phyloP scores from a whole-genome alignment of 805 yeast species.

The Naumovozyma dairenensis region DNA sequence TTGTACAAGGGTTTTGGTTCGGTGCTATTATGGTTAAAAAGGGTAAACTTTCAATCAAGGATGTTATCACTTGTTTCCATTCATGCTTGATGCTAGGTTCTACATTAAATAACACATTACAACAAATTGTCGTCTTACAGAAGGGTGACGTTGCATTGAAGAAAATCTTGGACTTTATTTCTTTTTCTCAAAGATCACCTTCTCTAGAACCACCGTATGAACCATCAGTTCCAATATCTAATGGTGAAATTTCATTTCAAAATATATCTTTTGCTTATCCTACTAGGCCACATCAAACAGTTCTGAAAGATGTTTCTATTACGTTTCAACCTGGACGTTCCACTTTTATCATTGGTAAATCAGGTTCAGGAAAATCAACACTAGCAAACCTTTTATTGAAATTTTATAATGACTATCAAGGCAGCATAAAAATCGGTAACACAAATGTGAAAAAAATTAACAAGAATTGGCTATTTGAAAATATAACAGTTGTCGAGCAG shows the following conservation, averaged over 20 bases:
- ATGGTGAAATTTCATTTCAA: conserved; percentile 35
- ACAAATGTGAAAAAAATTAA: conserved; percentile 35
- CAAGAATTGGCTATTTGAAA: conserved; percentile 44
- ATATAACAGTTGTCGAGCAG: conserved; percentile 70
- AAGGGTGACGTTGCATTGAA: conserved; percentile 63
- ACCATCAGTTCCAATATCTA: background rate
- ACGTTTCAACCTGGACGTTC: conserved; percentile 36
- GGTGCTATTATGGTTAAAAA: conserved; percentile 58
- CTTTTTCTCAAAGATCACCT: conserved; percentile 1
- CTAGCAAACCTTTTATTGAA: conserved; percentile 51
- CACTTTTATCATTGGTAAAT: conserved; percentile 69
- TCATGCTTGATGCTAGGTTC: conserved; percentile 69
- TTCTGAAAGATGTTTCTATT: conserved; percentile 40
- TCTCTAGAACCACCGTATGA: background rate
- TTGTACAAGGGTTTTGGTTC: conserved; percentile 89
- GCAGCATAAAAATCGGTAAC: conserved; percentile 52
- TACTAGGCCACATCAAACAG: conserved; percentile 38
- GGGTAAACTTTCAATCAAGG: conserved; percentile 44
- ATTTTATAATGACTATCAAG: conserved; percentile 44
- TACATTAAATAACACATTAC: conserved; percentile 44
- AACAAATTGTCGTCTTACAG: conserved; percentile 50
- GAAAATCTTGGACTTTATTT: conserved; percentile 37
- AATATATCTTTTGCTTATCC: conserved; percentile 59
- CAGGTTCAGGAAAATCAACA: conserved; percentile 94
- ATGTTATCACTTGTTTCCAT: conserved; percentile 73